Evolutionary conservation across 805 yeast genomes (phyloP), one percentile per base, ranked within the genome.

Genomic region (Yarrowia hollandica): DNA sequence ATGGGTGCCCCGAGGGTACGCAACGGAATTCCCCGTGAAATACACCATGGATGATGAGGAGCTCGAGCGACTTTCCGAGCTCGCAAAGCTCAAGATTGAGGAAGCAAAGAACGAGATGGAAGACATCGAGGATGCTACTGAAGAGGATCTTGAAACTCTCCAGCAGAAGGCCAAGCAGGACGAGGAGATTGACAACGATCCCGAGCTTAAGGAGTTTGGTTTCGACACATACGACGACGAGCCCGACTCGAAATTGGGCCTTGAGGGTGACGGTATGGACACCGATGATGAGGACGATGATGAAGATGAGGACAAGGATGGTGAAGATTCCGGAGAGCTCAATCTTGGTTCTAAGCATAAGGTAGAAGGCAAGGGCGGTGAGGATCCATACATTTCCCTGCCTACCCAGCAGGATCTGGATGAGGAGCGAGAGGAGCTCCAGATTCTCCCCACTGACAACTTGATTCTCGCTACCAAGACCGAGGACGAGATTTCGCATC

Each of bases 1-100:
- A 55, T 94, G 99, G 98, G 96, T 92, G 21, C 97, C 98, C 52
- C 82, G 96, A 68, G 99, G 99, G 5, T 87, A 79, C 72, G 95
- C 99, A 25, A 82, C 95, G 34, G 97, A 91, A 72, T 88, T 85
- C 69, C 98, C 99, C 5, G 89, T 83, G 67, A 82, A 86, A 68
- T 90, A 90, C 67, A 96, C 89, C 65, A 75, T 92, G 59, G 85
- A 90, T 65, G 98, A 94, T 63, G 92, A 82, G 62, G 99, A 94
- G 74, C 85, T 94, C 88, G 92, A 83, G 60, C 81, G 97, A 74
- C 90, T 94, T 69, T 82, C 85, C 62, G 82, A 84, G 64, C 79
- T 94, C 82, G 96, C 98, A 57, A 82, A 86, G 61, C 76, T 90
- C 65, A 89, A 91, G 70, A 75, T 94, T 50, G 79, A 80, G 35